A percentile compares a stretch with the other conserved stretches of the same genome.
Conservation (phyloP, 768 basidiomycete species). For the Tricholoma sp. region DNA sequence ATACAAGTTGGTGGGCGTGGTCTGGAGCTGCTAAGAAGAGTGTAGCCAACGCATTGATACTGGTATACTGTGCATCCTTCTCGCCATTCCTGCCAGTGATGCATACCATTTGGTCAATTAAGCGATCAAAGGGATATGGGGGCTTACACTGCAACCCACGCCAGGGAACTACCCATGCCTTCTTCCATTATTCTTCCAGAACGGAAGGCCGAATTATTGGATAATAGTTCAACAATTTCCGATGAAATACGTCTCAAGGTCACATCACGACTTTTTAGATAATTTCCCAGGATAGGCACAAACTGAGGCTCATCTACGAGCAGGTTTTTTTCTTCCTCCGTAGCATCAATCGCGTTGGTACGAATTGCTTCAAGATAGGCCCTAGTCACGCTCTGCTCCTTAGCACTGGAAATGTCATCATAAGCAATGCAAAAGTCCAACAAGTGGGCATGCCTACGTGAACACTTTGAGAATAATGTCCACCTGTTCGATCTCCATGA, state of each 20-base stretch:
- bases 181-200: conserved; percentile 14
- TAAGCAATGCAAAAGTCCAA: background rate
- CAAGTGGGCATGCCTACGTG: conserved; percentile 3
- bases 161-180: conserved; percentile 14
- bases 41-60: conserved; percentile 11
- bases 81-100: conserved; percentile 12
- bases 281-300: conserved; percentile 7
- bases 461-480: conserved; percentile 12
- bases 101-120: background rate
- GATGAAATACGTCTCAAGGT: conserved; percentile 8
- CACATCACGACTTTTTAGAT: conserved; percentile 10
- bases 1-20: conserved; percentile 11
- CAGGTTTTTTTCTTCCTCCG: conserved; percentile 12
- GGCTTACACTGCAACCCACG: conserved; percentile 10
- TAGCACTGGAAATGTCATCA: background rate
- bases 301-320: conserved; percentile 10
- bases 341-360: conserved; percentile 1
- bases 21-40: conserved; percentile 13
- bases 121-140: background rate
- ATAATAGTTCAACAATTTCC: conserved; percentile 11
- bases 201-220: conserved; percentile 12
- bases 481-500: conserved; percentile 3
- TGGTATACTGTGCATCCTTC: conserved; percentile 10
- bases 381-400: conserved; percentile 3
- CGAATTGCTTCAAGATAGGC: conserved; percentile 11